A percentile compares a stretch with the other conserved stretches of the same genome.
Evolutionary conservation across 331 rosid genomes (phyloP).

Genomic region (Cydonia oblonga): DNA sequence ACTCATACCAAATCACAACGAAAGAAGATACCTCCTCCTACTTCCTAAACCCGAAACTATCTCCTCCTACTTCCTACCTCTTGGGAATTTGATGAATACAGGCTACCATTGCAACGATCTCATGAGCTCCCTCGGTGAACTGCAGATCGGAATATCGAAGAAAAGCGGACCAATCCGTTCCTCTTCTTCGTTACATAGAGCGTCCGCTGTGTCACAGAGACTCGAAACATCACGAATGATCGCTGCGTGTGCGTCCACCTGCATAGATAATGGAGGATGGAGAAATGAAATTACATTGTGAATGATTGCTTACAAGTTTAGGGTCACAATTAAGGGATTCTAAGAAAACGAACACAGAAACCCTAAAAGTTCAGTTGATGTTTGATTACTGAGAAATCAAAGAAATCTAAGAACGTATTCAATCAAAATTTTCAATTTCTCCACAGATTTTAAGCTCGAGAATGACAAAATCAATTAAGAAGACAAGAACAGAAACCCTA

Average conservation of each 20-base stretch:
- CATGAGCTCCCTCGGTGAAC: conserved; percentile 58
- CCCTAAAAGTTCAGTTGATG: not conserved
- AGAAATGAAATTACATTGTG: not conserved
- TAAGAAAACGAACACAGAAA: not conserved
- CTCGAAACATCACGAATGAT: conserved; percentile 44
- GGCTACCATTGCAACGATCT: conserved; percentile 18
- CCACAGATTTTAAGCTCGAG: too few species aligned
- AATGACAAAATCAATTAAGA: not conserved
- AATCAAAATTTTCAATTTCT: too few species aligned
- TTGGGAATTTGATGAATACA: not conserved
- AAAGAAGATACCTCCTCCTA: not conserved
- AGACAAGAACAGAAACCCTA: not conserved
- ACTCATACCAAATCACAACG: conserved; percentile 12
- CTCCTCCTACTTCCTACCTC: not conserved
- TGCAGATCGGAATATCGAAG: conserved; percentile 78
- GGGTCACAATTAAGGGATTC: too few species aligned
- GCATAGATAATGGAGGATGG: not conserved
- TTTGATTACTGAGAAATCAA: not conserved
- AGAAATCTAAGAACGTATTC: not conserved
- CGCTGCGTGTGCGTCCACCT: conserved; percentile 84
- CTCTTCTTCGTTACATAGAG: conserved; percentile 40
- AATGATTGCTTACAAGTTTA: not conserved
- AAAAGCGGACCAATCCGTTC: conserved; percentile 41
- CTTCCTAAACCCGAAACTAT: too few species aligned
- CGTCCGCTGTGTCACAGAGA: conserved; percentile 70